Conservation (phyloP, 805 yeast species). For the Metschnikowia proteae region DNA sequence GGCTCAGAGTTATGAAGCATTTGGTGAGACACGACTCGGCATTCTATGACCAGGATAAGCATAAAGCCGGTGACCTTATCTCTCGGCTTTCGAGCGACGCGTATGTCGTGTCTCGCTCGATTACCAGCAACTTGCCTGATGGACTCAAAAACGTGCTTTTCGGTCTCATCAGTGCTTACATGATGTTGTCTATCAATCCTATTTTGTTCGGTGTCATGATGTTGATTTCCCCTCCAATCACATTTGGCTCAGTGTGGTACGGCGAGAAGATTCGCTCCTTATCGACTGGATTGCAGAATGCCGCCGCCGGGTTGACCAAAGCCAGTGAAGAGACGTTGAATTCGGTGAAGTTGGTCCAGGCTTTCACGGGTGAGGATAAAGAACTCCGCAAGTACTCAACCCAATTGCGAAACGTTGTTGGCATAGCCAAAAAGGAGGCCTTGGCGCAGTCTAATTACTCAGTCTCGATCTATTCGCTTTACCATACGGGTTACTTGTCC, state of each 20-base stretch:
- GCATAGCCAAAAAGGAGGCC: constrained; percentile 43
- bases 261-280: constrained; percentile 42
- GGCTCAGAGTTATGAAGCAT: constrained; percentile 40
- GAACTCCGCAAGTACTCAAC: constrained; percentile 38
- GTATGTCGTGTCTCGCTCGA: constrained; percentile 42
- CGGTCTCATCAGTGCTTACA: constrained; percentile 39
- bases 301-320: constrained; percentile 43
- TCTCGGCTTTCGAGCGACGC: constrained; percentile 45
- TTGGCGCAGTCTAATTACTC: constrained; percentile 43
- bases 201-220: constrained; percentile 41
- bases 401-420: constrained; percentile 37
- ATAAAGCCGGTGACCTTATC: constrained; percentile 45
- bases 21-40: constrained; percentile 40
- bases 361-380: constrained; percentile 42
- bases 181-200: constrained; percentile 45
- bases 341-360: constrained; percentile 40
- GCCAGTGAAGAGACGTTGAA: constrained; percentile 43
- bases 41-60: constrained; percentile 41
- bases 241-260: constrained; percentile 43
- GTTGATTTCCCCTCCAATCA: constrained; percentile 43
- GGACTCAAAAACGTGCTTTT: constrained; percentile 42
- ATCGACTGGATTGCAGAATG: constrained; percentile 41
- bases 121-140: constrained; percentile 42
- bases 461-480: constrained; percentile 40
- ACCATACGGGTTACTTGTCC: constrained; percentile 41